Conservation (phyloP, 2,329 filamentous ascomycete species). For the Diaporthe ampelina region DNA sequence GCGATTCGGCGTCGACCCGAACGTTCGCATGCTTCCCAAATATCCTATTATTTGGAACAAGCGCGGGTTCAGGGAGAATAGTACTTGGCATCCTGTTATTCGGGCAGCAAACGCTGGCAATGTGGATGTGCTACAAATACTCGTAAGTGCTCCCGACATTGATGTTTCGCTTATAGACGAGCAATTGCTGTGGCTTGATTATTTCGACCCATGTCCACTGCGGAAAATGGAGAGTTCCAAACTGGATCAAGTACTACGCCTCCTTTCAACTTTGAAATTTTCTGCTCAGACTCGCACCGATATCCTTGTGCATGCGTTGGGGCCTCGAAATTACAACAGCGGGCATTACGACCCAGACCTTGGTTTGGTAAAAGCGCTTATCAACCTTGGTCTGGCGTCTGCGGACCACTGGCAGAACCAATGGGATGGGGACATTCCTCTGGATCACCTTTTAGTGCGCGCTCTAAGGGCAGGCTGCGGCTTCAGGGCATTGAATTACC, state of each 20-base stretch:
- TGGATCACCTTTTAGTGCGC: background rate
- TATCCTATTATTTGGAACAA: no score
- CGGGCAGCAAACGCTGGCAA: background rate
- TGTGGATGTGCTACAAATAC: background rate
- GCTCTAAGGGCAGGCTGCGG: background rate
- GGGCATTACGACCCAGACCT: background rate
- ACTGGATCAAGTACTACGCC: background rate
- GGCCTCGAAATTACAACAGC: no score
- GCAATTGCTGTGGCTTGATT: background rate
- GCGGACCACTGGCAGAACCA: no score
- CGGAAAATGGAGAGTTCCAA: background rate
- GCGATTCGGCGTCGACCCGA: conserved; percentile 10
- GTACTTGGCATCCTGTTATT: conserved; percentile 1
- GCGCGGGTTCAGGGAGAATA: no score
- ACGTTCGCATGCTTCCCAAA: background rate
- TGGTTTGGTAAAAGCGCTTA: background rate
- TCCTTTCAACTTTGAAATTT: background rate
- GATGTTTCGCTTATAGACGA: background rate
- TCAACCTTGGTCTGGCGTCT: background rate
- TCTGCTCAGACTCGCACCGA: background rate
- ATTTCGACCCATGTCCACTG: background rate
- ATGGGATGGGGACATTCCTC: background rate
- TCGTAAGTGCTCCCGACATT: background rate
- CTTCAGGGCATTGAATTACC: background rate
- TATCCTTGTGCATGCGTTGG: background rate